phyloP scores from a whole-genome alignment of 805 yeast species.

The Kuraishia ogatae region DNA sequence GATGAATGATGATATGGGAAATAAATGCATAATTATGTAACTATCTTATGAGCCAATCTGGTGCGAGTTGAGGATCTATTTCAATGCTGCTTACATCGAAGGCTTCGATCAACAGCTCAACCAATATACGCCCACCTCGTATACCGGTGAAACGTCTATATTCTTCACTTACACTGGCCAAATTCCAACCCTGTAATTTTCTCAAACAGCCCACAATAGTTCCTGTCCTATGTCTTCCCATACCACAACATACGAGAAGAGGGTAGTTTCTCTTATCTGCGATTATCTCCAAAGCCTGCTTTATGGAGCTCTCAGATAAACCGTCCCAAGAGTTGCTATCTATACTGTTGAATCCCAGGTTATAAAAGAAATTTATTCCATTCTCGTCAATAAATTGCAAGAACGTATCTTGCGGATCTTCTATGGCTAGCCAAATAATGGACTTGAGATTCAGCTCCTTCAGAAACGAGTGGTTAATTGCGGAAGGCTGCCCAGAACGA shows the following conservation, averaged over 20 bases:
- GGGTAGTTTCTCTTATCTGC: conserved; percentile 73
- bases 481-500: conserved; percentile 90
- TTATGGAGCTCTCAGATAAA: conserved; percentile 71
- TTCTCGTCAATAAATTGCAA: conserved; percentile 71
- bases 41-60: conserved; percentile 34
- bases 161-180: conserved; percentile 89
- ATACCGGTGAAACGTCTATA: conserved; percentile 91
- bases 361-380: conserved; percentile 73
- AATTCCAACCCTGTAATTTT: conserved; percentile 93
- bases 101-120: conserved; percentile 80
- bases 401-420: conserved; percentile 88
- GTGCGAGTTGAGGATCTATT: conserved; percentile 33
- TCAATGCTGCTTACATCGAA: conserved; percentile 39
- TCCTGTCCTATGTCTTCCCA: conserved; percentile 98
- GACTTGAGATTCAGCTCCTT: conserved; percentile 66
- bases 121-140: conserved; percentile 85
- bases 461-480: conserved; percentile 84
- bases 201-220: conserved; percentile 93
- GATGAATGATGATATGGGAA: background rate
- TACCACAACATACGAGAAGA: conserved; percentile 87
- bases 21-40: background rate
- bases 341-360: conserved; percentile 48
- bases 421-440: conserved; percentile 90
- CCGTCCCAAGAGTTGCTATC: conserved; percentile 90
- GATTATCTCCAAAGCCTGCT: conserved; percentile 69